Conservation (phyloP, 371 early-diverging fungal species). For the Syncephalastrum contaminatum region DNA sequence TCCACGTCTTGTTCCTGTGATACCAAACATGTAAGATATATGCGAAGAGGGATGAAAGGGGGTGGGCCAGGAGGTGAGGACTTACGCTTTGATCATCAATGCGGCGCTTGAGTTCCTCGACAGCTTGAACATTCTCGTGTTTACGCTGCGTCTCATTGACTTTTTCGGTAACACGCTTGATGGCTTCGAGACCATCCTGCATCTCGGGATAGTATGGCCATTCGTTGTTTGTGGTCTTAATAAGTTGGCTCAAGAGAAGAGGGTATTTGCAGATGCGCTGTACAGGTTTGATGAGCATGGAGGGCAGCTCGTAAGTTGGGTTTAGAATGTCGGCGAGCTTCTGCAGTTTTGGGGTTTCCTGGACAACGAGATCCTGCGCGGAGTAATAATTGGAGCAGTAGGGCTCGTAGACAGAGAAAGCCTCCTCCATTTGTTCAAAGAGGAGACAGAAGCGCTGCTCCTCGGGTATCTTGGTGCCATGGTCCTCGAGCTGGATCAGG, state of each 20-base stretch:
- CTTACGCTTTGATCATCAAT: constrained; percentile 53
- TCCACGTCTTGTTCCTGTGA: constrained; percentile 21
- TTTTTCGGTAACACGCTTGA: constrained; percentile 84
- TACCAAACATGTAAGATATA: constrained; percentile 1
- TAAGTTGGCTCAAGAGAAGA: constrained; percentile 80
- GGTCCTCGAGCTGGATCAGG: constrained; percentile 86
- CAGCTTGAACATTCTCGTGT: constrained; percentile 79
- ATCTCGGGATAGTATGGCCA: constrained; percentile 77
- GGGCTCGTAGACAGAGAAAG: constrained; percentile 89
- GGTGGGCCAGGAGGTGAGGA: background rate
- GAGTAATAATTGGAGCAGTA: constrained; percentile 89
- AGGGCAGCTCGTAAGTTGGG: constrained; percentile 82
- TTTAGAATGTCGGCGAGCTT: constrained; percentile 72
- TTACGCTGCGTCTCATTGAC: constrained; percentile 91
- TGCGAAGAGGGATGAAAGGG: no score
- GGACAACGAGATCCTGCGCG: constrained; percentile 62
- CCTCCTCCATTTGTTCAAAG: constrained; percentile 77
- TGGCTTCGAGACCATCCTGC: constrained; percentile 71
- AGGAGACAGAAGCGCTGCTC: constrained; percentile 91
- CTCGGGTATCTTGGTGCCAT: constrained; percentile 63
- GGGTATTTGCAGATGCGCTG: constrained; percentile 98
- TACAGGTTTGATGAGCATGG: constrained; percentile 94
- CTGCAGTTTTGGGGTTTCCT: constrained; percentile 48
- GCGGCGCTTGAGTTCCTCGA: constrained; percentile 71
- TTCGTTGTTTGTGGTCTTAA: constrained; percentile 70